Base-by-base conservation (phyloP, 257 asterid genomes). In the Salvia miltiorrhiza region DNA sequence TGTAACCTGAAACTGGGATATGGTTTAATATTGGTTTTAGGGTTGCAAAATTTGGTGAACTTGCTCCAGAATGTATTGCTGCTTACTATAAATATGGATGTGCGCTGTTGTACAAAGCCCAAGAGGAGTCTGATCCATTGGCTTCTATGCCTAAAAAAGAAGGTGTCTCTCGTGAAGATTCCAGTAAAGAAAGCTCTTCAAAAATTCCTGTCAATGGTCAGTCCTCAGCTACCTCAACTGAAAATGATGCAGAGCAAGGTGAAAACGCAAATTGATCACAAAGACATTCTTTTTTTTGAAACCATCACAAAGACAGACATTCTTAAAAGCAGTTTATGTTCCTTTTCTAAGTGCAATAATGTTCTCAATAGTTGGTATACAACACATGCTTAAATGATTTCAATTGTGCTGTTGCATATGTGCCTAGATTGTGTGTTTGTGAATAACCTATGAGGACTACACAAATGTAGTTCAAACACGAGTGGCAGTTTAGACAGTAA, bases 51-150 rank as follows among this genome's bases (percentile, higher is more conserved):
- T 86, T 81, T 58, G 97, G 99, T 53, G 99, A 94, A 73, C 97
- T 94, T 66, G 85, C 96, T 73, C 95, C 95, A 26, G 92, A 89
- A 66, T 94, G 99, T 75, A 84, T 84, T 72, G 65, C 76, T 71
- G 84, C 99, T 21, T 91, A 94, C 82, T 91, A 87, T 78, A 87
- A 89, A 77, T 94, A 87, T 79, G 79, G 83, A 43, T 54, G 83
- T 26, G 79, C 83, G 12, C 72, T 78, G 71, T 82, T 94, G 48
- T 81, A 75, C 80, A 94, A 94, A 85, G 95, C 99, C 55, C 99
- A 84, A 79, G 89, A 81, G 28, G 99, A 94, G 81, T 83, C 98
- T 50, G 98, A 94, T 78, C 99, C 98, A 53, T 77, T 94, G 73
- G 98, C 49, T 50, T 69, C 91, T 67, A 77, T 94, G 81, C 96